Evolutionary conservation across 2,329 filamentous ascomycete species (phyloP), one percentile per base, ranked within the genome.

Genomic region (Fusarium begoniae): DNA sequence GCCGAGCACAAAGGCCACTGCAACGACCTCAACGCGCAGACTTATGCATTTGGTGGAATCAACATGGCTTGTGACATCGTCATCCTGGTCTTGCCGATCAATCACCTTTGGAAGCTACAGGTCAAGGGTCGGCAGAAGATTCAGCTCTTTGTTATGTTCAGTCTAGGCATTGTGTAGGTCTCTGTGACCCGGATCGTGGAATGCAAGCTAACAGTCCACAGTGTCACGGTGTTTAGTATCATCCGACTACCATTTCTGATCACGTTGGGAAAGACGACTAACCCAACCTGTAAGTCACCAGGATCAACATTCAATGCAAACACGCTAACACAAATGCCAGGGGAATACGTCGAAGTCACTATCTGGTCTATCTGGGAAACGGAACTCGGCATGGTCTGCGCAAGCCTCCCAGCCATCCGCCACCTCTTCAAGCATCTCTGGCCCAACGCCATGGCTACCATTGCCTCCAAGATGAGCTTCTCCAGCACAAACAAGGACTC

Each of bases 301-400:
- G 13, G 17, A 22, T 24, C 15, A 13, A 7, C 5, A 6, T 10
- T 6, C 4, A 20, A 15, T 17, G 14, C 18, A 35, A 8, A 13
- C 1, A 12, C 5, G 17, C 70, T 74, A 28, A 68, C 4, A 40
- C 10, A 8, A 9, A 9, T 18, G 2, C 1, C 22, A 74, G 71
- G 71, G 72, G 72, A 74, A 15, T 68, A 71, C 17, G 53, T 67
- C 4, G 73, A 75, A 17, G 73, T 75, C 6, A 75, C 73, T 1
- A 75, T 75, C 5, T 75, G 73, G 73, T 75, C 73, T 3, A 75
- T 75, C 40, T 75, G 73, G 73, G 73, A 75, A 26, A 75, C 73
- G 4, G 73, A 75, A 38, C 61, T 75, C 15, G 73, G 73, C 41
- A 75, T 75, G 70, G 61, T 75, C 6, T 75, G 73, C 12, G 73